Evolutionary conservation across 2,329 filamentous ascomycete species (phyloP).

Genomic region (Sclerotinia sclerotiorum): DNA sequence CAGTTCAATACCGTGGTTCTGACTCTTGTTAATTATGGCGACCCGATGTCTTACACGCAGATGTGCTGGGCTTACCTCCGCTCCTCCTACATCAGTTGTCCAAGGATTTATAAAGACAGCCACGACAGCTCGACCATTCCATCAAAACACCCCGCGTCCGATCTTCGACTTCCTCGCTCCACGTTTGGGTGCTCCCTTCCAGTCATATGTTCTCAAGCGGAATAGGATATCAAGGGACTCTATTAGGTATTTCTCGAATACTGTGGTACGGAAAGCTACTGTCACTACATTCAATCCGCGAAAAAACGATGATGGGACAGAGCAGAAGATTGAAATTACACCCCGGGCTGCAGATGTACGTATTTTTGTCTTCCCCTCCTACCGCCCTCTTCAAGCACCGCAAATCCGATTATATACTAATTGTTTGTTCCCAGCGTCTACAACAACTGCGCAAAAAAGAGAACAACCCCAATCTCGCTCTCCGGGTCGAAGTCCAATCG

Average conservation of each 20-base stretch:
- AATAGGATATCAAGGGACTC: background rate
- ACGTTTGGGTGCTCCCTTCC: conserved; percentile 19
- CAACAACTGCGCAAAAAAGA: conserved; percentile 59
- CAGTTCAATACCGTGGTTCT: background rate
- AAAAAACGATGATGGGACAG: conserved; percentile 78
- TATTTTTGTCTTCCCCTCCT: conserved; percentile 28
- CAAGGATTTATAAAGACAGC: conserved; percentile 34
- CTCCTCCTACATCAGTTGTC: conserved; percentile 30
- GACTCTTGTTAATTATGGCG: conserved; percentile 30
- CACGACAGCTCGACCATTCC: conserved; percentile 35
- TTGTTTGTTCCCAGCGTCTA: conserved; percentile 31
- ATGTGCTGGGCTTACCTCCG: conserved; percentile 30
- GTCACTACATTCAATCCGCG: conserved; percentile 66
- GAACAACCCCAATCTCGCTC: conserved; percentile 73
- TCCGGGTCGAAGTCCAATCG: conserved; percentile 90
- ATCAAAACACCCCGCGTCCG: conserved; percentile 32
- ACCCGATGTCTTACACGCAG: conserved; percentile 31
- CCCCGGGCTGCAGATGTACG: conserved; percentile 74
- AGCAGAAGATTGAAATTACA: conserved; percentile 81
- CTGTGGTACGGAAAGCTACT: conserved; percentile 2
- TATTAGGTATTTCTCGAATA: conserved; percentile 30
- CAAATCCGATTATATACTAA: background rate
- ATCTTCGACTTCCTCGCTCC: conserved; percentile 38
- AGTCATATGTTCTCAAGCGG: background rate
- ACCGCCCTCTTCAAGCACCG: too few species aligned